Conservation (phyloP, 768 basidiomycete species). For the Xerocomellus amylosporus region DNA sequence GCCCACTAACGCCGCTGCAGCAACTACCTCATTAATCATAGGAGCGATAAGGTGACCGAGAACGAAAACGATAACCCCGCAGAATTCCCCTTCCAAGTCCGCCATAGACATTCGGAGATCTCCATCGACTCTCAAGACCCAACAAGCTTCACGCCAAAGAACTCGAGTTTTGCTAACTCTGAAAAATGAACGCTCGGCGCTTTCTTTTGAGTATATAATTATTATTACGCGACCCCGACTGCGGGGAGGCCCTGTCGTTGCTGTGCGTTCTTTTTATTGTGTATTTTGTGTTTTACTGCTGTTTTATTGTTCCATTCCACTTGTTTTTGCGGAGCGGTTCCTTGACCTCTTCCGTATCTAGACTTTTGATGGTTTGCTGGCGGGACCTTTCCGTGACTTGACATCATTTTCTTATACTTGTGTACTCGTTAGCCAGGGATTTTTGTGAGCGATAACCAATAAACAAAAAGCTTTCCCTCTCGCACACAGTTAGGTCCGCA, state of each 20-base stretch:
- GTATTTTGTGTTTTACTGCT: constrained; percentile 16
- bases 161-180: constrained; percentile 26
- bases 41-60: not conserved
- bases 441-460: not conserved
- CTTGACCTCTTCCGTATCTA: constrained; percentile 1
- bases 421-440: constrained; percentile 1
- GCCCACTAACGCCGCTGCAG: constrained; percentile 12
- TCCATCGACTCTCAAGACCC: constrained; percentile 34
- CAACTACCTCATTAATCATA: constrained; percentile 25
- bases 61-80: not conserved
- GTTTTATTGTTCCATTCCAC: not conserved
- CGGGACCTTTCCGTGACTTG: not conserved
- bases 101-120: constrained; percentile 31
- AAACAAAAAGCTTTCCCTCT: not conserved
- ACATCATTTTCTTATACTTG: not conserved
- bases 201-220: not conserved
- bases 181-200: constrained; percentile 21
- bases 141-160: constrained; percentile 22
- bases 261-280: constrained; percentile 26
- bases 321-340: not conserved
- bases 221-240: constrained; percentile 13
- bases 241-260: constrained; percentile 14
- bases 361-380: not conserved
- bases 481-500: not conserved
- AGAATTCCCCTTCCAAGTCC: constrained; percentile 33